Base-by-base conservation (phyloP, 2,329 filamentous ascomycete genomes). In the Claviceps africana region DNA sequence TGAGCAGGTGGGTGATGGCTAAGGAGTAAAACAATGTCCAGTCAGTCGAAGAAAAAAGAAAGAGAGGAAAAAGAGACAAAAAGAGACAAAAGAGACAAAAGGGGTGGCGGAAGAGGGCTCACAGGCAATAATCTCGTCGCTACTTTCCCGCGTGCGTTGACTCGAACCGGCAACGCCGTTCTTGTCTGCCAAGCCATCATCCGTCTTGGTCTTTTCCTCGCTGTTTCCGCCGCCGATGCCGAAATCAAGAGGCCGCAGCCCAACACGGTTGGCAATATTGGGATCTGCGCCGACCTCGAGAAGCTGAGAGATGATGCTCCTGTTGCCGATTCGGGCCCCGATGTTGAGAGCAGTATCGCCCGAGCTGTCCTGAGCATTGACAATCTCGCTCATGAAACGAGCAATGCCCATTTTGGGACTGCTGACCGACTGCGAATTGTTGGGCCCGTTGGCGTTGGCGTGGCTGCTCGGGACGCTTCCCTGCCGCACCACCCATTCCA, bases 261-360 rank as follows among this genome's bases (percentile, higher is more conserved):
- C 90, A 45, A 90, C 90, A 48, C 89, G 82, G 62, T 98, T 98
- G 6, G 88, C 79, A 61, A 97, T 90, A 51, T 85, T 82, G n/a
- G 89, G 85, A 65, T 97, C 89, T 1, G 93, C 93, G 53, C 91
- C 89, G 44, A 98, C 90, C 68, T 98, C 93, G 11, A 97, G 75
- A 33, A 98, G 74, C 64, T 98, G 93, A n/a, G 89, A 91, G 53
- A 97, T 95, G 60, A 98, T 95, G 61, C 88, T 94, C 52, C 86
- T 78, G 64, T 95, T 97, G 22, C 89, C 88, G 58, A 96, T 95
- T 55, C 93, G 79, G 1, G 93, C 90, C 2, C 91, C 93, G 56
- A 97, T 84, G 59, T 96, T 96, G 21, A 98, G 74, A 0, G 93
- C 93, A 0, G 93, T 98, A 63, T 98, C 95, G 0, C 93, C 93